These are phyloP conservation scores for Mycena metata DNA, from an alignment of 768 basidiomycete genomes.

Conservation along the genomic window DNA sequence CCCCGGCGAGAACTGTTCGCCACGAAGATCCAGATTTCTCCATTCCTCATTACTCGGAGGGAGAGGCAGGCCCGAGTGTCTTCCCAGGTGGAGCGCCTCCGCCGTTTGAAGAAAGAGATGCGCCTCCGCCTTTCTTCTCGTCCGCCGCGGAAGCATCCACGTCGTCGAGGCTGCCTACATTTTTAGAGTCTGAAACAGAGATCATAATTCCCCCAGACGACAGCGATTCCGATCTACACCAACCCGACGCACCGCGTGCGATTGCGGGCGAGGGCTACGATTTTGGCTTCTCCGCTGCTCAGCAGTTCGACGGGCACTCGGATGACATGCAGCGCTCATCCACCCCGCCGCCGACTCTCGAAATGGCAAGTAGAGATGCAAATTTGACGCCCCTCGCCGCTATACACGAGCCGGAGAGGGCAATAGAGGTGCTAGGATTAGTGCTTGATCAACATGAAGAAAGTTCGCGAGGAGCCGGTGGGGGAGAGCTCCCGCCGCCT, in stretches of 20 bases:
- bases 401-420: constrained; percentile 64
- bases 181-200: constrained; percentile 85
- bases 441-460: constrained; percentile 67
- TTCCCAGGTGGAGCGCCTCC: constrained; percentile 77
- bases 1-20: constrained; percentile 78
- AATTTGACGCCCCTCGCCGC: constrained; percentile 77
- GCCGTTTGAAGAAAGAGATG: constrained; percentile 87
- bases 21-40: constrained; percentile 73
- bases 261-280: constrained; percentile 82
- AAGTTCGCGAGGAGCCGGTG: constrained; percentile 43
- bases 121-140: constrained; percentile 80
- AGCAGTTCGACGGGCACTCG: constrained; percentile 87
- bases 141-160: constrained; percentile 71
- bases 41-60: constrained; percentile 76
- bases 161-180: constrained; percentile 74
- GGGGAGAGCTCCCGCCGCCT: constrained; percentile 74
- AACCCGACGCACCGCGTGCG: constrained; percentile 46
- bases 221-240: constrained; percentile 53
- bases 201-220: constrained; percentile 71
- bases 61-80: constrained; percentile 83
- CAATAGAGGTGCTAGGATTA: constrained; percentile 70
- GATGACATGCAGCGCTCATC: constrained; percentile 73
- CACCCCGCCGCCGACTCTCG: constrained; percentile 83
- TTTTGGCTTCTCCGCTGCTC: constrained; percentile 78
- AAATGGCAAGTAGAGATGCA: constrained; percentile 79